These are phyloP conservation scores for Thielaviopsis populi DNA, from an alignment of 2,329 filamentous ascomycete genomes.

Conservation along the genomic window DNA sequence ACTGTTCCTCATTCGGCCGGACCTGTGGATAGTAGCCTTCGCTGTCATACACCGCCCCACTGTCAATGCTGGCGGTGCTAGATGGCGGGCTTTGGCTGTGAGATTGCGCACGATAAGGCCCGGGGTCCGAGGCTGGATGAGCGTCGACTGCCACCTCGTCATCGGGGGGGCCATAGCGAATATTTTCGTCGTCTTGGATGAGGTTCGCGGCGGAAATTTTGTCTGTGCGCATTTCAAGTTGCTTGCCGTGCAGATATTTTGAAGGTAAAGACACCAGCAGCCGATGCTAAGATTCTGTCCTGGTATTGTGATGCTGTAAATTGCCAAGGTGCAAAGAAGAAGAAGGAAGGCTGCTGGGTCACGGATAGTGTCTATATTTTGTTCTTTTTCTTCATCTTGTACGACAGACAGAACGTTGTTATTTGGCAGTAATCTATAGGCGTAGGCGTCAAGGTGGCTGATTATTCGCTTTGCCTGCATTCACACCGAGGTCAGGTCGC, in stretches of 20 bases:
- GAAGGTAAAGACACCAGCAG: background rate
- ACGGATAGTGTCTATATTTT: background rate
- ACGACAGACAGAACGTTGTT: background rate
- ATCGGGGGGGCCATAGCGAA: background rate
- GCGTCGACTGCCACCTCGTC: background rate
- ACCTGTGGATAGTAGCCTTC: background rate
- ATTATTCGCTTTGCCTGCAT: background rate
- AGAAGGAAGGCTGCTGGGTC: background rate
- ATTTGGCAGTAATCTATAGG: constrained; percentile 1
- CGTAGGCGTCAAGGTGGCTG: background rate
- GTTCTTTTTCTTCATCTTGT: background rate
- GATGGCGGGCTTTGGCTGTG: background rate
- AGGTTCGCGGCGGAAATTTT: background rate
- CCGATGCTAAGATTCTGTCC: background rate
- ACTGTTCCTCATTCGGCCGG: background rate
- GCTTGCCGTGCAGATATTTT: background rate
- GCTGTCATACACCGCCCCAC: background rate
- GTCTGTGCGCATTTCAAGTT: background rate
- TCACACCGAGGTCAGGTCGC: background rate
- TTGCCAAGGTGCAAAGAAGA: background rate
- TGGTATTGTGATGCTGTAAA: background rate
- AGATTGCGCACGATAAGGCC: background rate
- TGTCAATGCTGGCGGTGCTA: background rate
- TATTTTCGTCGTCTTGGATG: background rate
- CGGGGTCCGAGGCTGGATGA: background rate